Percentiles rank a stretch among this genome's conserved stretches.
phyloP scores from a whole-genome alignment of 495 filamentous ascomycete genomes.

The Mycothermus thermophilus region DNA sequence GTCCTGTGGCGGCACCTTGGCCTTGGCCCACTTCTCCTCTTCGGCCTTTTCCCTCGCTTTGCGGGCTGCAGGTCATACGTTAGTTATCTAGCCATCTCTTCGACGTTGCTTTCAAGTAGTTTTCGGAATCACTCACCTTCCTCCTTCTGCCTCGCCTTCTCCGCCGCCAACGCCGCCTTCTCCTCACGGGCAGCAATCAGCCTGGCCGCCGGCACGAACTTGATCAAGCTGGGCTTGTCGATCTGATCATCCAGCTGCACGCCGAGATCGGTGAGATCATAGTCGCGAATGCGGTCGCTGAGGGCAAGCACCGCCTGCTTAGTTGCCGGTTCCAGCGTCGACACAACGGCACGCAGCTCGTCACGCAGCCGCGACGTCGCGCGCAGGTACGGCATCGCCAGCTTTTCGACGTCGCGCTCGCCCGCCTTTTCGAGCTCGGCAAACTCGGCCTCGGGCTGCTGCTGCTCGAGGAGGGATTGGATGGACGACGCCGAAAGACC shows the following conservation, averaged over 20 bases:
- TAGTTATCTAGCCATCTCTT: too few species aligned
- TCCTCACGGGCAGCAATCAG: constrained; percentile 60
- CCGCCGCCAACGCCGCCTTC: constrained; percentile 43
- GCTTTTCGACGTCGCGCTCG: constrained; percentile 31
- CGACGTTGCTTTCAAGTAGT: background rate
- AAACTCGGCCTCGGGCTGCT: constrained; percentile 29
- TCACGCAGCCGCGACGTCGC: constrained; percentile 54
- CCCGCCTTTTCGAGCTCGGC: constrained; percentile 24
- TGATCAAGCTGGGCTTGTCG: constrained; percentile 59
- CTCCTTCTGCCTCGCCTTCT: constrained; percentile 44
- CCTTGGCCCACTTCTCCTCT: constrained; percentile 50
- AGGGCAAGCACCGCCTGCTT: constrained; percentile 52
- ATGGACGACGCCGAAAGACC: constrained; percentile 19
- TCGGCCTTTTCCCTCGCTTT: constrained; percentile 40
- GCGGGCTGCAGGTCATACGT: constrained; percentile 13
- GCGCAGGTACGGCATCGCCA: constrained; percentile 50
- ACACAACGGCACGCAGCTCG: constrained; percentile 46
- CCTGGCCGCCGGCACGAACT: constrained; percentile 58
- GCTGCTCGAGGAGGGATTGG: constrained; percentile 19
- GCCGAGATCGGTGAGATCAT: constrained; percentile 61
- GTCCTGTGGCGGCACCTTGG: constrained; percentile 50
- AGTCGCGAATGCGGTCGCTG: constrained; percentile 68
- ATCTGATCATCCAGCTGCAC: constrained; percentile 78
- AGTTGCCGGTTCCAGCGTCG: constrained; percentile 34
- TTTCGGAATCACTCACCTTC: constrained; percentile 33